phyloP scores from a whole-genome alignment of 140 eudicot species.

The Oenanthe javanica region DNA sequence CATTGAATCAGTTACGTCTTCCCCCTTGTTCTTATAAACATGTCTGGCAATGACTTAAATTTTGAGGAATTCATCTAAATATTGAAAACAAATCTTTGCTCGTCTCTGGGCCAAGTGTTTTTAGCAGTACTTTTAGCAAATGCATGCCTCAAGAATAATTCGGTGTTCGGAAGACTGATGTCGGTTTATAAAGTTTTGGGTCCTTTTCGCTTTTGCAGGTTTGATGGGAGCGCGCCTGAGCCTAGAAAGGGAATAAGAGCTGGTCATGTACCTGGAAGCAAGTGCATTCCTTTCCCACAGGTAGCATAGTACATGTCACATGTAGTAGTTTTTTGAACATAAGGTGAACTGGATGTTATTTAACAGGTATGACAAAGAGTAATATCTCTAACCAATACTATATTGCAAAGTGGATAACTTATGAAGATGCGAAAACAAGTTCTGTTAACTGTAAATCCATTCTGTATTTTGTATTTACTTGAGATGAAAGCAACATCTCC shows the following conservation, averaged over 20 bases:
- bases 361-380: background rate
- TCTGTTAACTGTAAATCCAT: background rate
- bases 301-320: conserved; percentile 21
- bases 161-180: background rate
- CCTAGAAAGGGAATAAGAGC: conserved; percentile 95
- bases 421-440: background rate
- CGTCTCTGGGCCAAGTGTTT: background rate
- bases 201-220: conserved; percentile 37
- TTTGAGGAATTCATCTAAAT: background rate
- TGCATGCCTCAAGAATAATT: background rate
- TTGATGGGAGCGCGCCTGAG: conserved; percentile 91
- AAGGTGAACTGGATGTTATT: background rate
- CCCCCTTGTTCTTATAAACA: background rate
- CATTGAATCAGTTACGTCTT: background rate
- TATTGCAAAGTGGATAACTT: background rate
- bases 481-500: background rate
- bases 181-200: conserved; percentile 11
- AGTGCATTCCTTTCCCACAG: conserved; percentile 81
- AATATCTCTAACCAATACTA: background rate
- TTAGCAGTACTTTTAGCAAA: background rate
- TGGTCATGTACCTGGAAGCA: conserved; percentile 96
- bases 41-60: background rate
- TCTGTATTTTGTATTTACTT: background rate
- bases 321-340: background rate
- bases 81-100: background rate